Percentiles rank a stretch among this genome's conserved stretches.
phyloP scores from a whole-genome alignment of 371 early-diverging fungal genomes.

The Rhizopus microsporus region DNA sequence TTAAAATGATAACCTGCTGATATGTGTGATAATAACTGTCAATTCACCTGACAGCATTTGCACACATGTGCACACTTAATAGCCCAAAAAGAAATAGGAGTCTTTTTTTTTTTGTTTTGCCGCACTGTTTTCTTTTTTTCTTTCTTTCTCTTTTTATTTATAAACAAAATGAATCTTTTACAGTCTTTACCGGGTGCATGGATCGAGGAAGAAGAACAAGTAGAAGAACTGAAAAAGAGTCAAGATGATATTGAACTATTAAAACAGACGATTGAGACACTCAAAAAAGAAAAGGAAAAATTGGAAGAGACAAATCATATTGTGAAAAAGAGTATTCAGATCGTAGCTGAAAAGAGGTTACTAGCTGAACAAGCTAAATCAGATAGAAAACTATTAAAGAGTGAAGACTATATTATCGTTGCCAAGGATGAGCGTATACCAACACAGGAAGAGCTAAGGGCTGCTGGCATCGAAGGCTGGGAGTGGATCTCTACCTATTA shows the following conservation, averaged over 20 bases:
- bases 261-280: conserved; percentile 35
- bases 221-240: conserved; percentile 10
- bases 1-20: too few relatives aligned
- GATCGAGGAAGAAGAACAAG: conserved; percentile 24
- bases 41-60: neutral
- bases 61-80: neutral
- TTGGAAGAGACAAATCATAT: conserved; percentile 44
- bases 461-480: conserved; percentile 29
- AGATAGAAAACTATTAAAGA: neutral
- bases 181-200: conserved; percentile 41
- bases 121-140: conserved; percentile 4
- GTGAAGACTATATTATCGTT: conserved; percentile 17
- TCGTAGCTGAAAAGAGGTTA: conserved; percentile 40
- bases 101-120: conserved; percentile 9
- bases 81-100: conserved; percentile 5
- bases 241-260: conserved; percentile 27
- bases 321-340: conserved; percentile 44
- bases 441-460: conserved; percentile 20
- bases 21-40: neutral
- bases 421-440: conserved; percentile 13
- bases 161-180: conserved; percentile 6
- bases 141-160: conserved; percentile 5
- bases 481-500: conserved; percentile 21
- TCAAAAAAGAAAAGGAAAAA: conserved; percentile 38
- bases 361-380: conserved; percentile 11